Evolutionary conservation across 2,329 filamentous ascomycete genomes (phyloP).

Genomic region (Geosmithia putterillii): DNA sequence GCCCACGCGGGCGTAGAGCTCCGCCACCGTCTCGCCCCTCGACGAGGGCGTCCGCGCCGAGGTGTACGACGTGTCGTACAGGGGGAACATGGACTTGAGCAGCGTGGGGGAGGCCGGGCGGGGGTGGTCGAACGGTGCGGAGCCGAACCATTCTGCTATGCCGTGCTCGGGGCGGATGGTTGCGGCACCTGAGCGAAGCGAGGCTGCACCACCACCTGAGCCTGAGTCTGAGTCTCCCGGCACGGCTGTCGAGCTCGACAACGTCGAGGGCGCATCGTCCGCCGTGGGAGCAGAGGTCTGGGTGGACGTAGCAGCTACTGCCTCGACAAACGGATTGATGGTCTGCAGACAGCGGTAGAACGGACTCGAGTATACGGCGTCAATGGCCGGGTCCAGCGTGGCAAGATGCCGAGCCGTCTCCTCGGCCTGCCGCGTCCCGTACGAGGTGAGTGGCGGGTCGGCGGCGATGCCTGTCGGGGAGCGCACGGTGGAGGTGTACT

Average conservation of each 20-base stretch:
- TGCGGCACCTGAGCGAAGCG: slow-evolving; percentile 3
- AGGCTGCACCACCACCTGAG: slow-evolving; percentile 1
- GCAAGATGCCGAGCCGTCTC: slow-evolving; percentile 60
- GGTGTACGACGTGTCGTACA: slow-evolving; percentile 42
- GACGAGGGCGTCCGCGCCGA: slow-evolving; percentile 53
- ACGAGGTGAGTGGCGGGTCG: slow-evolving; percentile 76
- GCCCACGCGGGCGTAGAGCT: slow-evolving; percentile 71
- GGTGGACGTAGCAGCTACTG: slow-evolving; percentile 10
- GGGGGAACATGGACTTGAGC: slow-evolving; percentile 57
- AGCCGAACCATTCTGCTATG: slow-evolving; percentile 82
- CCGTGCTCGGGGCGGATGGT: slow-evolving; percentile 43
- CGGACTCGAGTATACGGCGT: slow-evolving; percentile 70
- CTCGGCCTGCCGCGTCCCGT: slow-evolving; percentile 73
- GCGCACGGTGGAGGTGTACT: slow-evolving; percentile 59
- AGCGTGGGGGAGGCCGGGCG: slow-evolving; percentile 52
- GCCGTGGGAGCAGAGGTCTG: background rate
- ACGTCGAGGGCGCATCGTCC: slow-evolving; percentile 2
- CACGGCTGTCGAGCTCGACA: slow-evolving; percentile 1
- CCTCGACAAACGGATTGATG: slow-evolving; percentile 54
- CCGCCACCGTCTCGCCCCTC: slow-evolving; percentile 66
- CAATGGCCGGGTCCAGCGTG: slow-evolving; percentile 52
- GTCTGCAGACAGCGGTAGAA: slow-evolving; percentile 87
- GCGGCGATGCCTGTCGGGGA: slow-evolving; percentile 81
- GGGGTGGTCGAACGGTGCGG: slow-evolving; percentile 76
- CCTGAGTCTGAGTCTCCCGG: slow-evolving; percentile 5